phyloP scores from a whole-genome alignment of 2,329 filamentous ascomycete genomes.

The Volutella citrinella region DNA sequence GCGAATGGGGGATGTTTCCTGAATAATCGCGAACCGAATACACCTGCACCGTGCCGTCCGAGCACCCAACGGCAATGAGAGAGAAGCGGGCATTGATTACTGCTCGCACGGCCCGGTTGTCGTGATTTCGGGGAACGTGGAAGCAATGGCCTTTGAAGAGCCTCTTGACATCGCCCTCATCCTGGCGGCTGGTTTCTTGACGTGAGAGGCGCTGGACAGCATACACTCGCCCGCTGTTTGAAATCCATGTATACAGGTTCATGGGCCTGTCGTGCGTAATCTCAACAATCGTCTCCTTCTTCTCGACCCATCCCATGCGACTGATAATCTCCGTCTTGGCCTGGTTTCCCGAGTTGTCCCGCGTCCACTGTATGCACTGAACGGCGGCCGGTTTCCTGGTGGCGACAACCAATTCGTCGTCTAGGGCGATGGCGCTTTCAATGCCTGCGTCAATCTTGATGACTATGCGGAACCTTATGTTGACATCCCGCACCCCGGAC shows the following conservation, averaged over 20 bases:
- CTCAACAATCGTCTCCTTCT: conserved; percentile 71
- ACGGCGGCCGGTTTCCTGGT: conserved; percentile 91
- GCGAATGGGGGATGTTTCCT: conserved; percentile 86
- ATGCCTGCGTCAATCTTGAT: conserved; percentile 98
- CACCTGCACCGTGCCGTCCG: conserved; percentile 76
- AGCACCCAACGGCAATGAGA: conserved; percentile 81
- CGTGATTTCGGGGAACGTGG: conserved; percentile 63
- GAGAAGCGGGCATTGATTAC: conserved; percentile 95
- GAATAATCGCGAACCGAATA: conserved; percentile 92
- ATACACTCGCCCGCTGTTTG: conserved; percentile 81
- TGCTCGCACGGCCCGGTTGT: conserved; percentile 65
- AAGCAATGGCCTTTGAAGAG: conserved; percentile 92
- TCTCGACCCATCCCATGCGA: conserved; percentile 81
- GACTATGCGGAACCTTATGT: conserved; percentile 91
- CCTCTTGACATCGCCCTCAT: conserved; percentile 54
- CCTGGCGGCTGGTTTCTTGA: conserved; percentile 37
- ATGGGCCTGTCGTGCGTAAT: conserved; percentile 96
- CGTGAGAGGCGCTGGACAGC: conserved; percentile 69
- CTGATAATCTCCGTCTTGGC: conserved; percentile 88
- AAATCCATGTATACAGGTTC: conserved; percentile 93
- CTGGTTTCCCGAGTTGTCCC: conserved; percentile 76
- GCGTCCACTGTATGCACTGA: conserved; percentile 93
- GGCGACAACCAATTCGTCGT: conserved; percentile 89
- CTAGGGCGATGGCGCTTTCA: conserved; percentile 78
- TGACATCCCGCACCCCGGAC: conserved; percentile 78